Percentiles rank a stretch among this genome's conserved stretches.
phyloP scores from a whole-genome alignment of 129 eudicot species.

The Centaurea solstitialis region DNA sequence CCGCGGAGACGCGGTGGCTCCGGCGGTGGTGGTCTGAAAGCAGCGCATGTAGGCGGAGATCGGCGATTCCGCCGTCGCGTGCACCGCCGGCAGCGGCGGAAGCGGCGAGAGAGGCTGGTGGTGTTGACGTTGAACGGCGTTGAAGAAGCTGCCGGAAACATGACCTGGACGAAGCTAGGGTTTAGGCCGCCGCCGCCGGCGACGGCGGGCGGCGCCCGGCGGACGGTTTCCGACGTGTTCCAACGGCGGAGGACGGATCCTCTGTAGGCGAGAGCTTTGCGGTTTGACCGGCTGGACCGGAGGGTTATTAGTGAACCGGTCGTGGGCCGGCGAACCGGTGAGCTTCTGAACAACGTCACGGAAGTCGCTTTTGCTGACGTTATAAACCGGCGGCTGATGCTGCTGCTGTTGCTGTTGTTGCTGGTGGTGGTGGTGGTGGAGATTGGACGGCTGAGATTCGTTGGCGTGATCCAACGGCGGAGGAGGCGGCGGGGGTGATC shows the following conservation, averaged over 20 bases:
- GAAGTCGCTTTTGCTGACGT: slow-evolving; percentile 83
- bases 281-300: slow-evolving; percentile 61
- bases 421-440: slow-evolving; percentile 45
- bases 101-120: slow-evolving; percentile 63
- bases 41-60: slow-evolving; percentile 88
- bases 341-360: slow-evolving; percentile 94
- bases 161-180: slow-evolving; percentile 20
- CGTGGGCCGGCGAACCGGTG: slow-evolving; percentile 93
- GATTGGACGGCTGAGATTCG: slow-evolving; percentile 52
- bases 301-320: slow-evolving; percentile 40
- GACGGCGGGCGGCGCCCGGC: slow-evolving; percentile 17
- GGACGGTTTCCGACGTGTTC: slow-evolving; percentile 61
- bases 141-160: slow-evolving; percentile 2
- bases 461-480: slow-evolving; percentile 10
- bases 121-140: slow-evolving; percentile 34
- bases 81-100: slow-evolving; percentile 93
- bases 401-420: slow-evolving; percentile 76
- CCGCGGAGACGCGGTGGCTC: slow-evolving; percentile 30
- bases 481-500: slow-evolving; percentile 29
- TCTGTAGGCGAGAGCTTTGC: slow-evolving; percentile 72
- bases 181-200: not conserved
- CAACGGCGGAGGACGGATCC: slow-evolving; percentile 92
- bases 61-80: slow-evolving; percentile 94
- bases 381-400: slow-evolving; percentile 90
- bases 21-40: slow-evolving; percentile 39